A percentile compares a stretch with the other conserved stretches of the same genome.
These are phyloP conservation scores for Aspergillus sp. DNA, from an alignment of 2,329 filamentous ascomycete species.

Conservation along the genomic window DNA sequence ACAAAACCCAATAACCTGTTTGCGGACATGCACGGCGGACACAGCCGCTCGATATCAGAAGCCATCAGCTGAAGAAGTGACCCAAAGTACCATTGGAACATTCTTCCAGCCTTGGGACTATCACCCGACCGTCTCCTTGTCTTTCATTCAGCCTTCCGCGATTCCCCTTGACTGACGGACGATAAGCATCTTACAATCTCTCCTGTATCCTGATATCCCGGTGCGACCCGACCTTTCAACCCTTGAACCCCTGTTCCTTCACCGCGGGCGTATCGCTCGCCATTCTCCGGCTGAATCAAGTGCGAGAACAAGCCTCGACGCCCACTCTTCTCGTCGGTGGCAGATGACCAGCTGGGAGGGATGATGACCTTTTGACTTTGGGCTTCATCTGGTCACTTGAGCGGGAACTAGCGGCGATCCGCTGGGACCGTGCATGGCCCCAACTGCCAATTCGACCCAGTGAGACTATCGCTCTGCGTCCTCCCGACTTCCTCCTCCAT, in stretches of 20 bases:
- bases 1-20: neutral
- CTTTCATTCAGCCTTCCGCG: neutral
- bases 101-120: neutral
- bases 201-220: no score
- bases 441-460: neutral
- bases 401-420: slow-evolving; percentile 23
- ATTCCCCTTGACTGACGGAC: no score
- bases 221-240: no score
- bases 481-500: neutral
- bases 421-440: slow-evolving; percentile 23
- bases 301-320: no score
- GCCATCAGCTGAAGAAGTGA: neutral
- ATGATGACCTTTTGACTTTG: slow-evolving; percentile 6
- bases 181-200: no score
- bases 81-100: neutral
- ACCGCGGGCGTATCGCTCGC: no score
- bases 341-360: slow-evolving; percentile 22
- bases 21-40: no score
- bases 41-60: neutral
- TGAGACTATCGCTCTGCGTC: neutral
- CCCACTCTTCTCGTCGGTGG: neutral
- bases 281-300: no score
- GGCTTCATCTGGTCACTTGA: slow-evolving; percentile 26
- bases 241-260: no score
- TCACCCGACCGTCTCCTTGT: neutral